A percentile compares a stretch with the other conserved stretches of the same genome.
These are phyloP conservation scores for Candida nitratophila DNA, from an alignment of 805 yeast genomes.

Conservation along the genomic window DNA sequence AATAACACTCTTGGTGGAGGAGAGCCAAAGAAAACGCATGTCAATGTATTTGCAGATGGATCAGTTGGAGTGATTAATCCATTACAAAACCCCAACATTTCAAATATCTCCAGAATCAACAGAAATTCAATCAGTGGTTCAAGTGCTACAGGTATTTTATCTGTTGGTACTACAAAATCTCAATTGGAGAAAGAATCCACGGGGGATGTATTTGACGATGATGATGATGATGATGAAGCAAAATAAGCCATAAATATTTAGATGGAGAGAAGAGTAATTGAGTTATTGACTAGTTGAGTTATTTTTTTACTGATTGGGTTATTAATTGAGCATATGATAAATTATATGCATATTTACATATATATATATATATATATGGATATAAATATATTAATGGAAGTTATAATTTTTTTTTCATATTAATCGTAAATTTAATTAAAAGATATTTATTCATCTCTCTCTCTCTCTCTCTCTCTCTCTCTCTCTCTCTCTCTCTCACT, in stretches of 20 bases:
- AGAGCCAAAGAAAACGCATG: constrained; percentile 7
- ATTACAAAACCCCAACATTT: constrained; percentile 46
- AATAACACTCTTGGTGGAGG: constrained; percentile 11
- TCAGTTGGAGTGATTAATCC: constrained; percentile 23
- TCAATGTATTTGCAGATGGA: background rate
- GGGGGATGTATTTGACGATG: constrained; percentile 20
- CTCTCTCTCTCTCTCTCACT: too few relatives aligned
- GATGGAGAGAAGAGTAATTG: too few relatives aligned
- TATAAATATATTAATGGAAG: background rate
- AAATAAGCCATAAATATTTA: too few relatives aligned
- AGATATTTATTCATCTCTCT: too few relatives aligned
- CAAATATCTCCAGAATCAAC: constrained; percentile 52
- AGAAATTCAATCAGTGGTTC: constrained; percentile 52
- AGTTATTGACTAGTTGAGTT: background rate
- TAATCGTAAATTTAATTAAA: too few relatives aligned
- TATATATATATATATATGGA: background rate
- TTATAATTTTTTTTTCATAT: too few relatives aligned
- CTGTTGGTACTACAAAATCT: constrained; percentile 48
- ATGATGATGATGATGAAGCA: constrained; percentile 7
- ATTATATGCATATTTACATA: too few relatives aligned
- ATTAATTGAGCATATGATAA: too few relatives aligned
- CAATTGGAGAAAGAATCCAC: constrained; percentile 48
- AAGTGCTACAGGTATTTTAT: constrained; percentile 22
- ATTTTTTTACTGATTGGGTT: background rate
- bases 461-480: background rate